Base-by-base conservation (phyloP, 257 asterid species). In the Solanum dulcamara region DNA sequence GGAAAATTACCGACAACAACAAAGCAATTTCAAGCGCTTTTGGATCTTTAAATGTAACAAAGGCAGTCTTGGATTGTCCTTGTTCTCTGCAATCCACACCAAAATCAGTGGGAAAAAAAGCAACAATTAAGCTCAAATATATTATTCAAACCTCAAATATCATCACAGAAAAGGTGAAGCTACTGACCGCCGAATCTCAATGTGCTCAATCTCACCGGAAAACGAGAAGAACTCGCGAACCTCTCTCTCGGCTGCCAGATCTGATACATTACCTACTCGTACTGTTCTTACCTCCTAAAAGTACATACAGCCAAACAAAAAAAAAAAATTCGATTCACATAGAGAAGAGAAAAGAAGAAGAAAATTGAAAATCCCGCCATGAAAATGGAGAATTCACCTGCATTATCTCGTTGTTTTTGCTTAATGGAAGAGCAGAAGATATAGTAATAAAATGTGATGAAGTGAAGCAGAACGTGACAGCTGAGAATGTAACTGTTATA, bases 1-100 rank as follows among this genome's bases (percentile, higher is more conserved):
- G 38, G 70, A 60, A 38, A 18, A 79, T 85, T 92, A 96, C 99
- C 89, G 99, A 95, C 89, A 96, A 89, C 55, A 95, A 81, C 89
- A 94, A 88, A 84, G 99, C 99, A 84, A 96, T 96, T 92, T 95
- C 99, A 60, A 96, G 97, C 37, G 98, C 98, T 87, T 86, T 91
- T 5, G 98, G 92, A 88, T 96, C 98, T 89, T 91, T 96, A 88
- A 96, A 96, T 66, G 98, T 96, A 81, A 96, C 98, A 85, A 87
- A 95, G 6, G 98, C 99, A 22, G 92, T 91, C 88, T 91, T 93
- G 46, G 91, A 81, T 88, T 87, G 93, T 75, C 92, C 92, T 84
- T 92, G 86, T 86, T 91, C 95, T 35, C 98, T 94, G 94, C 88
- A 87, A 75, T 89, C 87, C 83, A 83, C 83, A 66, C 80, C 64